Evolutionary conservation across 2,329 filamentous ascomycete genomes (phyloP).

Genomic region (Fusarium gaditjirri): DNA sequence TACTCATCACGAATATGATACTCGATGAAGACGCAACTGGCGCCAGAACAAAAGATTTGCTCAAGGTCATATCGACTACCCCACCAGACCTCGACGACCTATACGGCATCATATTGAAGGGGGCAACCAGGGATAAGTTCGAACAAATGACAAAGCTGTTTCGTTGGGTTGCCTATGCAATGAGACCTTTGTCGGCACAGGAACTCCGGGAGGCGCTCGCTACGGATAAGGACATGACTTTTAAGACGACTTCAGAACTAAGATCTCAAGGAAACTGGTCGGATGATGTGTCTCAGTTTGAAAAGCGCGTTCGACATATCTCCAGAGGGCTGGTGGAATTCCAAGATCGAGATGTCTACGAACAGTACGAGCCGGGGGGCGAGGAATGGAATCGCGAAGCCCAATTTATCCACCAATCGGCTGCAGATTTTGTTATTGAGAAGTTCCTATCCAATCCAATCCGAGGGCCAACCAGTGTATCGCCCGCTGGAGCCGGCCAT

Average conservation of each 20-base stretch:
- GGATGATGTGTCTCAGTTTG: rapidly evolving
- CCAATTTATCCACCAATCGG: not conserved
- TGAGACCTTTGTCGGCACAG: not conserved
- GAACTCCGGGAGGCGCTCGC: not conserved
- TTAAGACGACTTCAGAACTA: rapidly evolving
- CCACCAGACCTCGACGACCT: not conserved
- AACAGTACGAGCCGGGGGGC: not conserved
- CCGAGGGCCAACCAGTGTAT: too few species aligned
- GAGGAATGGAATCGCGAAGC: not conserved
- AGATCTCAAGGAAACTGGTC: not conserved
- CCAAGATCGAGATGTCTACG: not conserved
- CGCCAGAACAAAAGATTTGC: not conserved
- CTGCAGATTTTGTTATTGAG: not conserved
- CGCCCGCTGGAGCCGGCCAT: too few species aligned
- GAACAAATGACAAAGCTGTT: not conserved
- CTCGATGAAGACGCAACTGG: not conserved
- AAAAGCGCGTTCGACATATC: not conserved
- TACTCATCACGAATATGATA: not conserved
- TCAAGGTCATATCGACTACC: not conserved
- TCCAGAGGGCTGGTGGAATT: not conserved
- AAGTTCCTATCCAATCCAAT: rapidly evolving
- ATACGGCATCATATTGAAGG: not conserved
- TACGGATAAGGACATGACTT: not conserved
- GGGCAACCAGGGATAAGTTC: rapidly evolving
- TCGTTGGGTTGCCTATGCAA: not conserved